phyloP scores from a whole-genome alignment of 2,329 filamentous ascomycete species.

The Parasarocladium wereldwijsianum region DNA sequence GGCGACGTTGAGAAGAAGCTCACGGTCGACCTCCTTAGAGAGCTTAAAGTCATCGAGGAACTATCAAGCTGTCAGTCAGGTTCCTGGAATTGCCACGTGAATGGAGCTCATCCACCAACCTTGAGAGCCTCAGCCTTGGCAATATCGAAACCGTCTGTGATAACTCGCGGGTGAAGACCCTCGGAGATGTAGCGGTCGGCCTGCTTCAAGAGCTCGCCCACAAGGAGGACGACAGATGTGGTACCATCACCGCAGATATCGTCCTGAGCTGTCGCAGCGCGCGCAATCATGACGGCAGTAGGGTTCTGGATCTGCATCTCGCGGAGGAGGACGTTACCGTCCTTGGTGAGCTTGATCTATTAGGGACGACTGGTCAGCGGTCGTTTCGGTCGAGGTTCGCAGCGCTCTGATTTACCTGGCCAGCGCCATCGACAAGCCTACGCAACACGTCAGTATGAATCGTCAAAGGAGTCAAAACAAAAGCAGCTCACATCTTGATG shows the following conservation, averaged over 20 bases:
- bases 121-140: constrained; percentile 87
- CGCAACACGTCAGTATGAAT: constrained; percentile 12
- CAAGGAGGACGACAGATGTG: constrained; percentile 86
- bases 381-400: constrained; percentile 10
- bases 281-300: constrained; percentile 73
- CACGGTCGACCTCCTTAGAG: constrained; percentile 73
- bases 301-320: constrained; percentile 97
- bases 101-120: no score
- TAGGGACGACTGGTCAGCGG: constrained; percentile 8
- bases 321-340: constrained; percentile 74
- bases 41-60: constrained; percentile 95
- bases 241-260: constrained; percentile 98
- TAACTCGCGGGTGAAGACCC: constrained; percentile 89
- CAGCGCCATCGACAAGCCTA: constrained; percentile 56
- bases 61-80: constrained; percentile 24
- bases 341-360: constrained; percentile 97
- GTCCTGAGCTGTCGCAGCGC: constrained; percentile 90
- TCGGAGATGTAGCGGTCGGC: constrained; percentile 92
- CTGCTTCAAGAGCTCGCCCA: constrained; percentile 95
- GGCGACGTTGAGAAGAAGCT: constrained; percentile 84
- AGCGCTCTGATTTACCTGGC: constrained; percentile 36
- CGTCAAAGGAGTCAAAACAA: background rate
- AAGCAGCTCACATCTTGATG: constrained; percentile 71
- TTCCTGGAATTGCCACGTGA: constrained; percentile 2
- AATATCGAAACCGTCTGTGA: constrained; percentile 95